These are phyloP conservation scores for Rhizoctonia solani DNA, from an alignment of 1,284 basidiomycete genomes.

Conservation along the genomic window DNA sequence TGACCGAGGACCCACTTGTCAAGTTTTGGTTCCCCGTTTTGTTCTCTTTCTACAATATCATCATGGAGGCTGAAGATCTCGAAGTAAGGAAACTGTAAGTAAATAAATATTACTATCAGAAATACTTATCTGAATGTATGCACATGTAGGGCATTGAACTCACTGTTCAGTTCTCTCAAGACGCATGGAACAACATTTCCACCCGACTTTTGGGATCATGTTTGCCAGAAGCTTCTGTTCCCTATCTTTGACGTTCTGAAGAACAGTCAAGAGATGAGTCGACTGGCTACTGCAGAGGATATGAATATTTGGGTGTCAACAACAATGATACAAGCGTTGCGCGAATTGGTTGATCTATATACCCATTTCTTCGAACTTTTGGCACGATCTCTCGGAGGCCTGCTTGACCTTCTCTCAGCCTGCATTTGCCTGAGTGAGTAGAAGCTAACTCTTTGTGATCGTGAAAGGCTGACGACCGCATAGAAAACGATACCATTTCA, in stretches of 20 bases:
- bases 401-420: slow-evolving; percentile 91
- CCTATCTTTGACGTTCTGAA: slow-evolving; percentile 98
- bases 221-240: slow-evolving; percentile 95
- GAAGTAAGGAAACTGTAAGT: slow-evolving; percentile 94
- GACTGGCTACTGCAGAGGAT: slow-evolving; percentile 96
- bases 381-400: slow-evolving; percentile 86
- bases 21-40: slow-evolving; percentile 97
- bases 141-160: slow-evolving; percentile 81
- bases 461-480: background rate
- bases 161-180: slow-evolving; percentile 93
- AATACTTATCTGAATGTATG: slow-evolving; percentile 30
- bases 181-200: slow-evolving; percentile 86
- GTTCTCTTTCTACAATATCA: slow-evolving; percentile 98
- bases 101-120: background rate
- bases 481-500: slow-evolving; percentile 97
- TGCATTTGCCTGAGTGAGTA: slow-evolving; percentile 96
- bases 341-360: slow-evolving; percentile 95
- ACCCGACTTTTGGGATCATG: slow-evolving; percentile 96
- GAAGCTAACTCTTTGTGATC: background rate
- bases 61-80: slow-evolving; percentile 99
- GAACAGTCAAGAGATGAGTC: slow-evolving; percentile 85
- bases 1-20: slow-evolving; percentile 73
- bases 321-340: slow-evolving; percentile 97
- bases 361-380: slow-evolving; percentile 95
- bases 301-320: slow-evolving; percentile 99